Conservation (phyloP, 352 stramenopile genomes). For the Phytophthora palmivora region DNA sequence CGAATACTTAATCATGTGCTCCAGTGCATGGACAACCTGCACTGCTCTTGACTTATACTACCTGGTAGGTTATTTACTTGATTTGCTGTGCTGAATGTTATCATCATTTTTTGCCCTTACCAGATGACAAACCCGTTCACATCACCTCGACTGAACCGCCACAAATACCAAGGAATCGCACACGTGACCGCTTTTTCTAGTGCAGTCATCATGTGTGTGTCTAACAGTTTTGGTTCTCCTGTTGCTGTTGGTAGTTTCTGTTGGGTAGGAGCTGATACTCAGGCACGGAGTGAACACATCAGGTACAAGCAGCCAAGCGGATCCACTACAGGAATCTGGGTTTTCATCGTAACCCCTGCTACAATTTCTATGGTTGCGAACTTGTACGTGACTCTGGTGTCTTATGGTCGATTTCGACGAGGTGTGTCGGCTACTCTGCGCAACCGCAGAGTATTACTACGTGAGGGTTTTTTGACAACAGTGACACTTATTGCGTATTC, state of each 20-base stretch:
- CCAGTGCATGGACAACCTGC: conserved; percentile 71
- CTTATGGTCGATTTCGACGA: conserved; percentile 63
- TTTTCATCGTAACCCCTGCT: conserved; percentile 73
- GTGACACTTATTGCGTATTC: conserved; percentile 76
- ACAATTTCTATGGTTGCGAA: conserved; percentile 61
- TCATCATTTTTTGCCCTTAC: conserved; percentile 11
- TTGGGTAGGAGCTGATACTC: conserved; percentile 64
- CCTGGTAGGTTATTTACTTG: conserved; percentile 43
- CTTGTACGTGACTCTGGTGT: conserved; percentile 74
- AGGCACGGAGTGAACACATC: conserved; percentile 40
- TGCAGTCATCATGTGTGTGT: conserved; percentile 58
- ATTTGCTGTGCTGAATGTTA: not conserved
- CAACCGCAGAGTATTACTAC: conserved; percentile 61
- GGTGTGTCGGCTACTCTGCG: conserved; percentile 68
- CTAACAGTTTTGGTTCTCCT: conserved; percentile 60
- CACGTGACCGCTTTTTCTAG: conserved; percentile 47
- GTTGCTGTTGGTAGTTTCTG: conserved; percentile 76
- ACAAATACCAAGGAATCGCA: conserved; percentile 67
- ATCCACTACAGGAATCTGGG: conserved; percentile 55
- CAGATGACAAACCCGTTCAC: conserved; percentile 86
- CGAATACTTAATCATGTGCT: conserved; percentile 83
- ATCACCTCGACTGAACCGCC: conserved; percentile 70
- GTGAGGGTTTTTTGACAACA: conserved; percentile 76
- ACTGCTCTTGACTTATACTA: conserved; percentile 79
- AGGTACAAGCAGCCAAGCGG: conserved; percentile 33